Evolutionary conservation across 495 filamentous ascomycete genomes (phyloP), one percentile per base, ranked within the genome.

Genomic region (Hyaloscypha bicolor): DNA sequence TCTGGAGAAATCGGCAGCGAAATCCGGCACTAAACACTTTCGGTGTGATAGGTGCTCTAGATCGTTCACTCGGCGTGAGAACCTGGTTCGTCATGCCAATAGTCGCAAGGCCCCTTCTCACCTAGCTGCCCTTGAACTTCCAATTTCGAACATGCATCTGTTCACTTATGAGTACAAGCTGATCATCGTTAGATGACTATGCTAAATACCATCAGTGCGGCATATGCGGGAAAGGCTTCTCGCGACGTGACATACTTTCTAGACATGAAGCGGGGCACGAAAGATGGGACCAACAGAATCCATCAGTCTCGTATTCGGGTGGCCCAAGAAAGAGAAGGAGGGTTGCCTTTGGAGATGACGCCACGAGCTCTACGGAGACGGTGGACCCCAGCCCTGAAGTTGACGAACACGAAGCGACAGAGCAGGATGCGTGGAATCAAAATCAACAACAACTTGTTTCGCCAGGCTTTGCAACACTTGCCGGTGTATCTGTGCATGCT

Each of bases 161-260:
- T 37, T 37, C 9, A 4, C 33, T 37, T 37, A 9, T 37, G 9
- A 9, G 33, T 37, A 37, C 33, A 25, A 48, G 21, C 30, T 63
- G 12, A 63, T 33, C 29, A 53, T 53, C 33, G 9, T 19, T 19
- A 64, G 62, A 66, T 29, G 55, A 60, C 21, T 4, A 32, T 14
- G 31, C 58, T 2, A 33, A 35, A 42, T 56, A 60, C 9, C 66
- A 65, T 62, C 51, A 30, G 35, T 69, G 67, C 33, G 16, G 21
- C 9, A 65, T 51, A 30, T 69, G 67, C 52, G 58, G 57, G n/a
- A 69, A 65, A 30, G 57, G 37, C 14, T 69, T 69, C 57, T 62
- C 67, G 2, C 61, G 67, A 37, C 65, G 62, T 59, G 67, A 69
- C 37, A 42, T 69, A 8, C 56, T 69, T 22, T 60, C 55, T 21